Conservation (phyloP, 768 basidiomycete species). For the Rhizopogon roseolus region DNA sequence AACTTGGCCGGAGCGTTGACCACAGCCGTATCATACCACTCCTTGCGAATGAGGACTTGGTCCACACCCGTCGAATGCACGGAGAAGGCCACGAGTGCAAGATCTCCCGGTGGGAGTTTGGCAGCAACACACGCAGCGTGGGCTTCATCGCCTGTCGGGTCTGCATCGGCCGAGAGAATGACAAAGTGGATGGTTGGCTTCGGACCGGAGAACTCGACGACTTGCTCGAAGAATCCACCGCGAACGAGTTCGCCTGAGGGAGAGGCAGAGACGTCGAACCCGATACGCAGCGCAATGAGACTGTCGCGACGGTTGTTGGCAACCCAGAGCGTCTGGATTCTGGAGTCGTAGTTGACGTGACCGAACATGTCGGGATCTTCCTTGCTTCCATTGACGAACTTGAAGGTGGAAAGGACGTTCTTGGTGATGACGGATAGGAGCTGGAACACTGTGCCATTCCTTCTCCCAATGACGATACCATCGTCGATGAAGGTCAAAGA, state of each 20-base stretch:
- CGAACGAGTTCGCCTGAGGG: conserved; percentile 53
- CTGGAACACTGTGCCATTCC: conserved; percentile 82
- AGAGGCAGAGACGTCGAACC: conserved; percentile 54
- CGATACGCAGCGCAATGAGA: conserved; percentile 74
- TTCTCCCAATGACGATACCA: conserved; percentile 81
- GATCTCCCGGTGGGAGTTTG: conserved; percentile 68
- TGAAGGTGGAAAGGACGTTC: conserved; percentile 70
- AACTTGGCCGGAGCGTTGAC: conserved; percentile 53
- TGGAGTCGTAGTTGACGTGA: conserved; percentile 78
- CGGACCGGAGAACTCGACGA: conserved; percentile 77
- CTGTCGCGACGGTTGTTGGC: conserved; percentile 84
- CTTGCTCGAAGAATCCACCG: conserved; percentile 71
- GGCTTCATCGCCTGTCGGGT: conserved; percentile 78
- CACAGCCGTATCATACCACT: conserved; percentile 77
- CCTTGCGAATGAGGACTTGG: conserved; percentile 80
- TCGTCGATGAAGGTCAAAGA: conserved; percentile 83
- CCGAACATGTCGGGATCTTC: conserved; percentile 88
- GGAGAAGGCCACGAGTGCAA: conserved; percentile 81
- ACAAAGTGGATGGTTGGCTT: conserved; percentile 89
- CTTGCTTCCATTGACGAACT: conserved; percentile 62
- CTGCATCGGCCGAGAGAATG: conserved; percentile 79
- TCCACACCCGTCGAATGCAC: conserved; percentile 90
- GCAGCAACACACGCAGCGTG: conserved; percentile 82
- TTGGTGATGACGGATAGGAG: conserved; percentile 72
- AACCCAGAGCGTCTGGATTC: conserved; percentile 84